Percentiles rank a stretch among this genome's conserved stretches.
Evolutionary conservation across 139 green algal species (phyloP).

Genomic region (Nannochloris sp.): DNA sequence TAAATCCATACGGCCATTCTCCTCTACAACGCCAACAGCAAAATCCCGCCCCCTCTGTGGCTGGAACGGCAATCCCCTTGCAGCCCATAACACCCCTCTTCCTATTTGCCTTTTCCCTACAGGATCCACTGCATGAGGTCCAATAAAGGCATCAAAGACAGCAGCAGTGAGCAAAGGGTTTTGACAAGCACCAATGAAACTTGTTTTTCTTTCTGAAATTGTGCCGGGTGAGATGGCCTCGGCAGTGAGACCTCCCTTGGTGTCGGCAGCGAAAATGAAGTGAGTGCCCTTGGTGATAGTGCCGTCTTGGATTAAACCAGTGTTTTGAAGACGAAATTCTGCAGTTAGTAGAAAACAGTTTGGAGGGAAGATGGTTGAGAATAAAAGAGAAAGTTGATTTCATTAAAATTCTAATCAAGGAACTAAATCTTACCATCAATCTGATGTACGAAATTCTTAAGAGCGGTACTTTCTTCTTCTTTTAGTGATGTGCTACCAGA

Average conservation of each 20-base stretch:
- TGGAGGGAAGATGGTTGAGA: neutral
- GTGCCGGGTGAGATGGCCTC: slow-evolving; percentile 25
- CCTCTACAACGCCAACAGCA: too few species aligned
- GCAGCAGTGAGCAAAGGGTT: slow-evolving; percentile 5
- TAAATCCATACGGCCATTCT: too few species aligned
- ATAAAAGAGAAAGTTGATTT: neutral
- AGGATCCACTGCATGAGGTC: slow-evolving; percentile 6
- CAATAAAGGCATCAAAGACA: slow-evolving; percentile 24
- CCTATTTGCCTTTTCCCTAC: slow-evolving; percentile 1
- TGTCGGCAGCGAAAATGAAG: slow-evolving; percentile 10
- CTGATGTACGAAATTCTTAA: slow-evolving; percentile 5
- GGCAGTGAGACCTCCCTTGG: neutral
- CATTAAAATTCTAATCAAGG: too few species aligned
- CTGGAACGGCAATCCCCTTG: slow-evolving; percentile 12
- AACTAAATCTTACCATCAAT: slow-evolving; percentile 15
- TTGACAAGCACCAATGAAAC: neutral
- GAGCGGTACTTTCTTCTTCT: neutral
- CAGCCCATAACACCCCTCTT: slow-evolving; percentile 16
- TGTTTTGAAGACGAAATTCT: slow-evolving; percentile 11
- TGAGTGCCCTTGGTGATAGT: slow-evolving; percentile 18
- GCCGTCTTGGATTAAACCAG: neutral
- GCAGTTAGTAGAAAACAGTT: neutral
- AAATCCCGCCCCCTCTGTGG: too few species aligned
- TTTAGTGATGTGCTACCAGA: neutral
- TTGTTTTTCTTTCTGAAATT: slow-evolving; percentile 8